Evolutionary conservation across 768 basidiomycete species (phyloP).

Genomic region (Mycena olivaceomarginata): DNA sequence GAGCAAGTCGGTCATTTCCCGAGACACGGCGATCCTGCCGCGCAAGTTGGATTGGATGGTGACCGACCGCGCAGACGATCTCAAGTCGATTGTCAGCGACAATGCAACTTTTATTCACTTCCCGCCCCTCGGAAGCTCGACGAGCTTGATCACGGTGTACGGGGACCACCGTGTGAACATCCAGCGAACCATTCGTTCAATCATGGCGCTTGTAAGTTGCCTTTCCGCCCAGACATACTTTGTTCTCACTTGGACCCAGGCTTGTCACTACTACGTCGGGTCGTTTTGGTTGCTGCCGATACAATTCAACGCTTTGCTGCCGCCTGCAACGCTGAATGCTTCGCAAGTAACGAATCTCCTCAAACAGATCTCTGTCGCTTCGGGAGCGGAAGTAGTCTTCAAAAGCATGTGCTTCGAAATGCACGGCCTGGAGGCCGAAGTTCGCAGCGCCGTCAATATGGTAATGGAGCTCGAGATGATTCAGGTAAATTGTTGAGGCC

Average conservation of each 20-base stretch:
- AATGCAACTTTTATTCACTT: slow-evolving; percentile 98
- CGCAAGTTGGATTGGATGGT: slow-evolving; percentile 99
- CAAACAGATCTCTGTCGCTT: slow-evolving; percentile 89
- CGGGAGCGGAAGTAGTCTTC: slow-evolving; percentile 96
- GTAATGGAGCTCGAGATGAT: slow-evolving; percentile 94
- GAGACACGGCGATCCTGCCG: slow-evolving; percentile 95
- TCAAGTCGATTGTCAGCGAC: slow-evolving; percentile 95
- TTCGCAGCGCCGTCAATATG: slow-evolving; percentile 89
- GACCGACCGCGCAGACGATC: slow-evolving; percentile 95
- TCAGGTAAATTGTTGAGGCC: slow-evolving; percentile 72
- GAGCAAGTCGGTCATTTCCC: slow-evolving; percentile 93
- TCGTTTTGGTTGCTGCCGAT: slow-evolving; percentile 97
- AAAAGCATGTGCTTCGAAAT: slow-evolving; percentile 99
- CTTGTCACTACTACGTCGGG: slow-evolving; percentile 97
- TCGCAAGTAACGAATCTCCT: slow-evolving; percentile 90
- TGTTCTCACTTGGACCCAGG: slow-evolving; percentile 66
- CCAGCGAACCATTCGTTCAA: slow-evolving; percentile 92
- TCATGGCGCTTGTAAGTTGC: slow-evolving; percentile 93
- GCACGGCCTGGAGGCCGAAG: slow-evolving; percentile 95
- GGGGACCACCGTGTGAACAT: slow-evolving; percentile 97
- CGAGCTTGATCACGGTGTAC: slow-evolving; percentile 94
- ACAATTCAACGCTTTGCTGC: slow-evolving; percentile 94
- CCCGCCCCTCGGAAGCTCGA: slow-evolving; percentile 93
- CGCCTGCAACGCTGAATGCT: slow-evolving; percentile 87
- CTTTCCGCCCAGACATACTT: neutral